These are phyloP conservation scores for Plasmodium inui DNA, from an alignment of 169 alveolate genomes.

Conservation along the genomic window DNA sequence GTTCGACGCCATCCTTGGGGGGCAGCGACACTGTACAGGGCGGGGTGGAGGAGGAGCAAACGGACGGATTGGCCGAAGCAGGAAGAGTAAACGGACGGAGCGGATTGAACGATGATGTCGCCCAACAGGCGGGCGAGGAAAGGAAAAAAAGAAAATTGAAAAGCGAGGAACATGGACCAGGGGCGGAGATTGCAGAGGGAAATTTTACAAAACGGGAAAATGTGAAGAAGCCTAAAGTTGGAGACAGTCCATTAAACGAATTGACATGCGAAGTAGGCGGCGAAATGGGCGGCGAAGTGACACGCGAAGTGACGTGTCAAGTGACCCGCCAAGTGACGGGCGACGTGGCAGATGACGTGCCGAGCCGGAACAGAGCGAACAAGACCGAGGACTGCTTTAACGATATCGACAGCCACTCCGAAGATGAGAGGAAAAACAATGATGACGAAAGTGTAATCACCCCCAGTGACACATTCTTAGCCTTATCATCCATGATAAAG, in stretches of 20 bases:
- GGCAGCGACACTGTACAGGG: neutral
- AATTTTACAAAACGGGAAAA: neutral
- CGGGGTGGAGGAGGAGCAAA: neutral
- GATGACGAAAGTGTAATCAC: neutral
- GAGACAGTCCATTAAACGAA: neutral
- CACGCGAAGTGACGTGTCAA: no score
- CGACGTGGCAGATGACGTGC: neutral
- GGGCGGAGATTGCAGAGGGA: neutral
- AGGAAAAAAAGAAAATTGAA: neutral
- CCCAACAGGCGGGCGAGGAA: neutral
- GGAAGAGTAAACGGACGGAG: neutral
- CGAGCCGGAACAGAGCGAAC: neutral
- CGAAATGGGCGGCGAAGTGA: no score
- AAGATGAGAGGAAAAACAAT: neutral
- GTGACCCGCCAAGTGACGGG: no score
- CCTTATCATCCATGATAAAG: conserved; percentile 36
- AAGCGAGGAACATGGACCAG: neutral
- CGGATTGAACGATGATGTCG: neutral
- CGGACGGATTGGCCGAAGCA: neutral
- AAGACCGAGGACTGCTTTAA: neutral
- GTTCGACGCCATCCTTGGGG: neutral
- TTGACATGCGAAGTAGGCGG: neutral
- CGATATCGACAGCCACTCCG: neutral
- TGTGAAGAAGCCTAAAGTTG: neutral
- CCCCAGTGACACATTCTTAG: conserved; percentile 3